phyloP scores from a whole-genome alignment of 1,284 basidiomycete species.

The Mycosarcoma mackinlayi region DNA sequence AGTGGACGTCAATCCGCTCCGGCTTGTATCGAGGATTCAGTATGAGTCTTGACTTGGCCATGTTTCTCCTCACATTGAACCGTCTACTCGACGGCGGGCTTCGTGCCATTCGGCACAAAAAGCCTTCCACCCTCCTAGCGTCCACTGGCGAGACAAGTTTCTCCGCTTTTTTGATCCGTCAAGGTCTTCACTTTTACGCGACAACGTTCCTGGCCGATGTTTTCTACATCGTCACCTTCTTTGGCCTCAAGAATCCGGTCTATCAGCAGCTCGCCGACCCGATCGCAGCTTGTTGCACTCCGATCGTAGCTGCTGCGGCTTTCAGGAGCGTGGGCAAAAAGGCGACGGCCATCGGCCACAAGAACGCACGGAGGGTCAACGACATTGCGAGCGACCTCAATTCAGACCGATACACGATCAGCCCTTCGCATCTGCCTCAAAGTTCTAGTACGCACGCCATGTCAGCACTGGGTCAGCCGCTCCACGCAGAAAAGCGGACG shows the following conservation, averaged over 20 bases:
- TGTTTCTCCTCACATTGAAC: constrained; percentile 46
- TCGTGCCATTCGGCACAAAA: constrained; percentile 15
- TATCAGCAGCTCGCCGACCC: constrained; percentile 38
- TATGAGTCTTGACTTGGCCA: constrained; percentile 31
- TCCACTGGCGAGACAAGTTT: constrained; percentile 13
- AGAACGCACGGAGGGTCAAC: constrained; percentile 20
- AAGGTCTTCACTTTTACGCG: constrained; percentile 45
- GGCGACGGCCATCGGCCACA: constrained; percentile 15
- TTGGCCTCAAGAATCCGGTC: constrained; percentile 7
- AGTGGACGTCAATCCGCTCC: constrained; percentile 13
- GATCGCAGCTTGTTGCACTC: constrained; percentile 29
- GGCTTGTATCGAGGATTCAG: constrained; percentile 27
- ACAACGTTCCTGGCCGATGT: constrained; percentile 31
- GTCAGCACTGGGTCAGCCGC: not conserved
- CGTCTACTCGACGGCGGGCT: constrained; percentile 45
- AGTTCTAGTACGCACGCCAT: not conserved
- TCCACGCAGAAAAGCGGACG: constrained; percentile 9
- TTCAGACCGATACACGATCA: constrained; percentile 16
- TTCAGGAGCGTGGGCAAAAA: constrained; percentile 49
- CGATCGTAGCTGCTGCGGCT: constrained; percentile 34
- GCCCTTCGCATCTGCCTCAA: not conserved
- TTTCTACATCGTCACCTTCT: constrained; percentile 38
- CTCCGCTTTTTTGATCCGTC: constrained; percentile 36
- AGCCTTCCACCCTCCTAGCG: constrained; percentile 17
- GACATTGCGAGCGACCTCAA: constrained; percentile 31